Conservation (phyloP, 2,329 filamentous ascomycete genomes). For the Zymoseptoria tritici region DNA sequence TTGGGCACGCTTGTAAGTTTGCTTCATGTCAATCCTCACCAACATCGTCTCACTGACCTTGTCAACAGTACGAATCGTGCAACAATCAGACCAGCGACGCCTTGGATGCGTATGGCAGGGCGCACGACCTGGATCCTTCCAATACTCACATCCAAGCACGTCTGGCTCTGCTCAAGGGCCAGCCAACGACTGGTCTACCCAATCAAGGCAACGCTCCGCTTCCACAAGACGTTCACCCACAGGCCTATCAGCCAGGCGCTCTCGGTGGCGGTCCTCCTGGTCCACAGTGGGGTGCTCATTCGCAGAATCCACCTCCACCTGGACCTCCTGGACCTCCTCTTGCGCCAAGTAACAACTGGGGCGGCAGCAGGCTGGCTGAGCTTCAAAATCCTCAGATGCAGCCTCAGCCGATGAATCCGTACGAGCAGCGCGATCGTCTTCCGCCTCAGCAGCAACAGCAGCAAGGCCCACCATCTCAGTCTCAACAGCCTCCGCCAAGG, state of each 20-base stretch:
- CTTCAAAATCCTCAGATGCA: constrained; percentile 57
- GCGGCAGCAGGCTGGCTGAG: constrained; percentile 65
- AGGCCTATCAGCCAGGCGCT: constrained; percentile 78
- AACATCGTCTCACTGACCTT: constrained; percentile 26
- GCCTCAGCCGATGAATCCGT: constrained; percentile 66
- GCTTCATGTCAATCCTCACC: background rate
- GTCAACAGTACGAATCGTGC: constrained; percentile 80
- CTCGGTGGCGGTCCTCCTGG: constrained; percentile 70
- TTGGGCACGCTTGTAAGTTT: constrained; percentile 80
- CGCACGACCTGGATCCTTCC: constrained; percentile 83
- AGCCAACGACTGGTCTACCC: constrained; percentile 58
- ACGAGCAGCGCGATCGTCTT: constrained; percentile 66
- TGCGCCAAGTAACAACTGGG: constrained; percentile 49
- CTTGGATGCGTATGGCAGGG: constrained; percentile 88
- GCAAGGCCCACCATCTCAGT: constrained; percentile 40
- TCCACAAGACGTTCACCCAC: constrained; percentile 91
- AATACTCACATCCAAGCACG: constrained; percentile 97
- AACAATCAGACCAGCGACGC: constrained; percentile 98
- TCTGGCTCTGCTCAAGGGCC: constrained; percentile 78
- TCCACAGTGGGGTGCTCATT: constrained; percentile 81
- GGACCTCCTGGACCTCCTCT: constrained; percentile 55
- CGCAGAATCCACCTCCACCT: constrained; percentile 54
- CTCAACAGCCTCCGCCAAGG: constrained; percentile 13
- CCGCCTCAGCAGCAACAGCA: constrained; percentile 63
- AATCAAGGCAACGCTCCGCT: constrained; percentile 72